Evolutionary conservation across 1,139 yeast genomes (phyloP), one percentile per base, ranked within the genome.

Genomic region (Hemisphaericaspora xylofermentans): DNA sequence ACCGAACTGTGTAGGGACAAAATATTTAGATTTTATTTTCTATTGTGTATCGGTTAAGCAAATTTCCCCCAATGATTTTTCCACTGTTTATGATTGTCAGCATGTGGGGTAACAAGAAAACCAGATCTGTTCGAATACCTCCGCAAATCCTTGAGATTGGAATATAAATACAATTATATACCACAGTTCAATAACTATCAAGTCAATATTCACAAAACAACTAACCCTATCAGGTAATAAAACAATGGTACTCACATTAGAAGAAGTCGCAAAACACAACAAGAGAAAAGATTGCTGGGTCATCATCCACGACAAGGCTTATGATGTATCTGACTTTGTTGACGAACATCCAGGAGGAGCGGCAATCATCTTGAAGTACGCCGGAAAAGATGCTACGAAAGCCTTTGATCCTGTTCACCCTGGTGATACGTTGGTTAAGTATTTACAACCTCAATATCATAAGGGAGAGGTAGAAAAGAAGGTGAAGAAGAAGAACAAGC

Each of bases 381-480:
- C 82, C 7, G 83, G 83, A 1, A 66, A 72, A 43, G 82, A 78
- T 51, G 82, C 82, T n/a, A 76, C 83, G 27, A 76, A 74, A 51
- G 80, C 74, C 10, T 78, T 78, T 56, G 80, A 76, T 46, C 95
- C 95, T 7, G 75, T 91, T 43, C 98, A 91, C 62, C 95, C 96
- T 0, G 77, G 84, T 13, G 93, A 85, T 52, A 84, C 89, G 8
- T 68, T 89, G 37, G 79, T 54, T 16, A 71, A 69, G 52, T 71
- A 71, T 45, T 63, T 72, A 51, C 56, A 58, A 1, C 50, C 54
- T 13, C 51, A 66, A 42, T 56, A 52, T 35, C 71, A 64, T 45
- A 49, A 54, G 45, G 74, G 74, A 2, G 66, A 60, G 21, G 71
- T 63, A 8, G 64, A 54, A 34, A 56, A 51, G 45, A 50, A 49